Percentiles rank a stretch among this genome's conserved stretches.
Conservation (phyloP, 2,329 filamentous ascomycete genomes). For the Colletotrichum filicis region DNA sequence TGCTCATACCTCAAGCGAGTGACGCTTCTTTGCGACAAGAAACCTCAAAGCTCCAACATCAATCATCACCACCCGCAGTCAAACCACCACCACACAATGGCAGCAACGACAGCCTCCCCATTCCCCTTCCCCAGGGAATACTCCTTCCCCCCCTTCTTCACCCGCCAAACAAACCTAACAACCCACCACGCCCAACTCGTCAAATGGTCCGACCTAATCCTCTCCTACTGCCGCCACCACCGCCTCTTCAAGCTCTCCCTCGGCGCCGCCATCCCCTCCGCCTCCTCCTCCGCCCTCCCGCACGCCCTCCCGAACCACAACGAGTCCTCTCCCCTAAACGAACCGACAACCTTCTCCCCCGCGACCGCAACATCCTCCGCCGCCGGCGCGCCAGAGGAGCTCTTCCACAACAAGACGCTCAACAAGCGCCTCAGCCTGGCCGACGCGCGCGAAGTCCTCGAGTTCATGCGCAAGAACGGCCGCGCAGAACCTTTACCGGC, state of each 20-base stretch:
- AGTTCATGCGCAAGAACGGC: slow-evolving; percentile 68
- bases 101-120: slow-evolving; percentile 36
- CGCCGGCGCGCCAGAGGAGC: slow-evolving; percentile 47
- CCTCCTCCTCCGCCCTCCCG: slow-evolving; percentile 46
- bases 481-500: slow-evolving; percentile 72
- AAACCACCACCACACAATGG: not conserved
- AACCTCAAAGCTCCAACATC: not conserved
- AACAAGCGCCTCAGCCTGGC: slow-evolving; percentile 60
- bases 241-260: slow-evolving; percentile 81
- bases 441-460: slow-evolving; percentile 68
- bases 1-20: not conserved
- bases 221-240: slow-evolving; percentile 83
- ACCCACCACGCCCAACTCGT: slow-evolving; percentile 80
- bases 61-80: not conserved
- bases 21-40: not conserved
- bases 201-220: slow-evolving; percentile 89
- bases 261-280: slow-evolving; percentile 62
- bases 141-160: slow-evolving; percentile 88
- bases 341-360: slow-evolving; percentile 55
- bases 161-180: slow-evolving; percentile 78
- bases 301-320: slow-evolving; percentile 46
- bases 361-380: slow-evolving; percentile 53
- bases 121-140: slow-evolving; percentile 74
- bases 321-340: slow-evolving; percentile 41
- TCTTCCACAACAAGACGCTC: slow-evolving; percentile 69